phyloP scores from a whole-genome alignment of 768 basidiomycete genomes.

The Mycena pura region DNA sequence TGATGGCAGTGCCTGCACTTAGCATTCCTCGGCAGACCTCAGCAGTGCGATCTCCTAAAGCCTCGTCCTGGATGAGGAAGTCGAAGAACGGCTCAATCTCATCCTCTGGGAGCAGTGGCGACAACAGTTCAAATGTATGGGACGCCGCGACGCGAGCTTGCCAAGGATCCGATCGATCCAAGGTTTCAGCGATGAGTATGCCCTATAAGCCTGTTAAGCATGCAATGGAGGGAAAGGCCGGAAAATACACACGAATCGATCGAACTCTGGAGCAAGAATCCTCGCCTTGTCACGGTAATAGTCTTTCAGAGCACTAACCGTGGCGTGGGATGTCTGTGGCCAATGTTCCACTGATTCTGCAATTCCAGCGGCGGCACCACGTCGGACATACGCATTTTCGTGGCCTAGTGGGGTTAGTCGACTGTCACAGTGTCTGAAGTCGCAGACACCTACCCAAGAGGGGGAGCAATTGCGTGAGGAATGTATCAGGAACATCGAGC shows the following conservation, averaged over 20 bases:
- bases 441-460: constrained; percentile 80
- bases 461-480: constrained; percentile 60
- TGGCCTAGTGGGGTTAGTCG: constrained; percentile 59
- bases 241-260: constrained; percentile 74
- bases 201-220: constrained; percentile 59
- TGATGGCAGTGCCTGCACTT: constrained; percentile 78
- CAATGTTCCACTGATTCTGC: constrained; percentile 78
- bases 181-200: constrained; percentile 87
- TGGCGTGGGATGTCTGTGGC: constrained; percentile 59
- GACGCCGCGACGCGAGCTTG: constrained; percentile 79
- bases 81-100: constrained; percentile 78
- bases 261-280: constrained; percentile 89
- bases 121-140: constrained; percentile 67
- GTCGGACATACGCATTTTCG: constrained; percentile 80
- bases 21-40: constrained; percentile 90
- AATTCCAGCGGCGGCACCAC: constrained; percentile 72
- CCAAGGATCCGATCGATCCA: constrained; percentile 93
- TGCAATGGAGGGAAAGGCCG: not conserved
- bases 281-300: constrained; percentile 92
- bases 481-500: constrained; percentile 78
- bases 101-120: constrained; percentile 65
- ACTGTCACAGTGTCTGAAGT: not conserved
- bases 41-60: constrained; percentile 82
- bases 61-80: constrained; percentile 86
- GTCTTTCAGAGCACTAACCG: constrained; percentile 62